These are phyloP conservation scores for Epichloe elymi DNA, from an alignment of 2,329 filamentous ascomycete genomes.

Conservation along the genomic window DNA sequence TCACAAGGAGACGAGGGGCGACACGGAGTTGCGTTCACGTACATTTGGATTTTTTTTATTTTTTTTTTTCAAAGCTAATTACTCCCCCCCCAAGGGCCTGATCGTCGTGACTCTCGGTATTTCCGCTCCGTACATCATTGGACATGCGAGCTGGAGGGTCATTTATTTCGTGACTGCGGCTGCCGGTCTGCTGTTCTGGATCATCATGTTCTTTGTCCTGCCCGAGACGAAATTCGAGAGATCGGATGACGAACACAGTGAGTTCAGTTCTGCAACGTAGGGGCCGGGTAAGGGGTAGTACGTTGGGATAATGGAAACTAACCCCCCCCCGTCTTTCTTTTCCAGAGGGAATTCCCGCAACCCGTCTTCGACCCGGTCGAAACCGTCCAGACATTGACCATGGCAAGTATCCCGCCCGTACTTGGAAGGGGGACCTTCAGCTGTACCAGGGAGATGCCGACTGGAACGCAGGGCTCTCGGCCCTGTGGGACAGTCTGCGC, in stretches of 20 bases:
- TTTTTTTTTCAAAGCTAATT: neutral
- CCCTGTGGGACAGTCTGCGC: conserved; percentile 1
- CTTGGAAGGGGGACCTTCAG: neutral
- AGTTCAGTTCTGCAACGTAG: neutral
- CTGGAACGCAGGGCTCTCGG: neutral
- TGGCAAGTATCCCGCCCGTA: neutral
- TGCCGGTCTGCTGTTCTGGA: neutral
- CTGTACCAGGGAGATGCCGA: neutral
- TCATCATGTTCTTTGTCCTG: neutral
- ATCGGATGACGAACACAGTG: conserved; percentile 1
- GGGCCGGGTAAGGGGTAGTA: too few relatives aligned
- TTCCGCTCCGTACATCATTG: conserved; percentile 1
- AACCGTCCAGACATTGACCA: neutral
- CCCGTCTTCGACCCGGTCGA: neutral
- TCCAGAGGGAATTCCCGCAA: neutral
- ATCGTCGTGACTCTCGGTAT: neutral
- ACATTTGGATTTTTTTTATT: too few relatives aligned
- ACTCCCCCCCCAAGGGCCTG: neutral
- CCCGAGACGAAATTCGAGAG: conserved; percentile 1
- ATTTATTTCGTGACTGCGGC: conserved; percentile 2
- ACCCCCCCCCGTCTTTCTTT: too few relatives aligned
- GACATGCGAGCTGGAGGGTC: neutral
- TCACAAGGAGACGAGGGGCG: too few relatives aligned
- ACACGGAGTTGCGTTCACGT: too few relatives aligned
- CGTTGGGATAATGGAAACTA: too few relatives aligned